Percentiles rank a stretch among this genome's conserved stretches.
Conservation (phyloP, 2,329 filamentous ascomycete genomes). For the Fusarium nisikadoi region DNA sequence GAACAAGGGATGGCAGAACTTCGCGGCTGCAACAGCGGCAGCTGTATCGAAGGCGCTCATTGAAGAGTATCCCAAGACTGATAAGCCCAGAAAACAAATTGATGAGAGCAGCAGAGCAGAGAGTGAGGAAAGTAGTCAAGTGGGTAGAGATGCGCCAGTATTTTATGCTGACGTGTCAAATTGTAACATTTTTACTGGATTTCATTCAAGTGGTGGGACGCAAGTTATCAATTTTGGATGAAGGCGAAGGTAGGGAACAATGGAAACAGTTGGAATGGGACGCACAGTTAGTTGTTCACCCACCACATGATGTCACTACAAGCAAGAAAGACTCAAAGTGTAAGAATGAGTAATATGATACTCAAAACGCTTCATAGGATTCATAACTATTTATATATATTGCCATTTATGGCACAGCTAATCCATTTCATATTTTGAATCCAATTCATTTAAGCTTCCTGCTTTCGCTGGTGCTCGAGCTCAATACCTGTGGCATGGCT, state of each 20-base stretch:
- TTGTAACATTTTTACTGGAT: background rate
- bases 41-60: conserved; percentile 55
- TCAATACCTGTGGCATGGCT: conserved; percentile 47
- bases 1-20: conserved; percentile 50
- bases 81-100: background rate
- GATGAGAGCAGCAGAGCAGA: no score
- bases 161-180: background rate
- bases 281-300: no score
- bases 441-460: conserved; percentile 20
- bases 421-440: background rate
- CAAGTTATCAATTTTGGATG: background rate
- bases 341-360: background rate
- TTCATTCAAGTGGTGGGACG: background rate
- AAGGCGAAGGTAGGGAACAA: background rate
- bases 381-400: conserved; percentile 25
- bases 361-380: conserved; percentile 4
- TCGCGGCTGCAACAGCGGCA: conserved; percentile 53
- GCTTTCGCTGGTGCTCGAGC: conserved; percentile 49
- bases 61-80: background rate
- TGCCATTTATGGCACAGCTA: background rate
- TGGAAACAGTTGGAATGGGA: no score
- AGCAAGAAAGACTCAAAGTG: background rate
- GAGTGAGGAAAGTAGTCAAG: background rate
- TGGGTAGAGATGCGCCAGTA: background rate
- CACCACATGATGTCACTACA: no score